Evolutionary conservation across 495 filamentous ascomycete species (phyloP), one percentile per base, ranked within the genome.

Genomic region (Pyrenula aspistea): DNA sequence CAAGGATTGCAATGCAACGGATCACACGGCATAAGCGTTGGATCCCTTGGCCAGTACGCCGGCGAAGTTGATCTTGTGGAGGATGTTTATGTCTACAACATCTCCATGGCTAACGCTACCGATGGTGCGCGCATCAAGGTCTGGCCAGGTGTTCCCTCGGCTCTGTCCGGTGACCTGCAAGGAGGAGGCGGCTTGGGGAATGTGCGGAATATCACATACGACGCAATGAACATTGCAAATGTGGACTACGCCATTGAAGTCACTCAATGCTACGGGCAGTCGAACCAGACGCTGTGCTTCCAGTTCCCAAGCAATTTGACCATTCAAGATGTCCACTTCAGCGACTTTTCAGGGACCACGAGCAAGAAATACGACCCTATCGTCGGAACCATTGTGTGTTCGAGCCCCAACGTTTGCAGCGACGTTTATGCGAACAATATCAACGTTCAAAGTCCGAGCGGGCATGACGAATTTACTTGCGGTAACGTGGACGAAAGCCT

Each of bases 71-170:
- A 88, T 61, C 83, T 86, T 54, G 82, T 88, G 2, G 68, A 83
- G 65, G 80, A 86, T 56, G 59, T 87, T 10, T 78, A 80, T 55
- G 77, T 86, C 47, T 82, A 78, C 69, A 88, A 87, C 61, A 74
- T 83, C 59, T 80, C 75, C 55, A 84, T 88, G 81, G 73, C 73
- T 63, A 83, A 86, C 57, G 79, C 83, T 8, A 77, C 76, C 2
- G 77, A 86, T 59, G 83, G 83, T 52, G 84, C 83, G 10, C 82
- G 84, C 49, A 87, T 87, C 69, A 87, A 88, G 69, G 82, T 84
- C 61, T 86, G 83, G 83, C 81, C 83, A 1, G 81, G 81, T 49
- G 64, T 70, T 20, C 63, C 73, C 15, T 73, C 73, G 19, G 74
- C 66, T 1, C 61, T 81, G 22, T 78, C 73, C 3, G 75, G 72